Conservation (phyloP, 2,329 filamentous ascomycete species). For the Proliferodiscus dingleyae region DNA sequence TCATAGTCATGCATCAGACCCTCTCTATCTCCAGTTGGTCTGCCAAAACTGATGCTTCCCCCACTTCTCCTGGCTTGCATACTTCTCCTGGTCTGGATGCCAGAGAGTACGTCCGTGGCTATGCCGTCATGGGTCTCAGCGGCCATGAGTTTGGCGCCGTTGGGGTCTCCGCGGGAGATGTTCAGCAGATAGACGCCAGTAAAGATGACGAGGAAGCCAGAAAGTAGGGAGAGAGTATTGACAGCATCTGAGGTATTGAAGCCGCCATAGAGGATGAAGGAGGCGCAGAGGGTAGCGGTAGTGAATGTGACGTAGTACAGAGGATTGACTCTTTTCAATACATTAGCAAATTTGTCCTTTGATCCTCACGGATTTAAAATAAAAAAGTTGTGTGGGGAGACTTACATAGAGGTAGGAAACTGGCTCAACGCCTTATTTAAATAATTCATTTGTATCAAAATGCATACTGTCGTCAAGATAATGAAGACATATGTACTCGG, state of each 20-base stretch:
- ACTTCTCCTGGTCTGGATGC: constrained; percentile 82
- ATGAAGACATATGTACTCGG: constrained; percentile 97
- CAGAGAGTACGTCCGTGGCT: constrained; percentile 86
- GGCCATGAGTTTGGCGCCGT: constrained; percentile 64
- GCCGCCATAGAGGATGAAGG: constrained; percentile 91
- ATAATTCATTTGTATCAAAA: constrained; percentile 99
- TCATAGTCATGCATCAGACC: constrained; percentile 88
- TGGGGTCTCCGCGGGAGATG: constrained; percentile 85
- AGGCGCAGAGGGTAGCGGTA: constrained; percentile 87
- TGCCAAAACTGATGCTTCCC: constrained; percentile 53
- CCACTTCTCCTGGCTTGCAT: constrained; percentile 85
- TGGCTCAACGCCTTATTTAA: constrained; percentile 98
- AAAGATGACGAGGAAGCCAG: constrained; percentile 92
- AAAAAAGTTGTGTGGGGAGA: constrained; percentile 16
- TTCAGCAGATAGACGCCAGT: constrained; percentile 94
- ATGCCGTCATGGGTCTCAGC: constrained; percentile 66
- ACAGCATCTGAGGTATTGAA: constrained; percentile 93
- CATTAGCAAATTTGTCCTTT: constrained; percentile 9
- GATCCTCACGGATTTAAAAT: background rate
- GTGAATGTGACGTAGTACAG: constrained; percentile 97
- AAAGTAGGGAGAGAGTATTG: constrained; percentile 87
- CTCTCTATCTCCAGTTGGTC: constrained; percentile 58
- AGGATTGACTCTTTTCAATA: constrained; percentile 56
- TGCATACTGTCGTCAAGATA: constrained; percentile 88
- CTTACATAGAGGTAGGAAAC: constrained; percentile 95